A percentile compares a stretch with the other conserved stretches of the same genome.
phyloP scores from a whole-genome alignment of 129 eudicot species.

The Heracleum sosnowskyi region DNA sequence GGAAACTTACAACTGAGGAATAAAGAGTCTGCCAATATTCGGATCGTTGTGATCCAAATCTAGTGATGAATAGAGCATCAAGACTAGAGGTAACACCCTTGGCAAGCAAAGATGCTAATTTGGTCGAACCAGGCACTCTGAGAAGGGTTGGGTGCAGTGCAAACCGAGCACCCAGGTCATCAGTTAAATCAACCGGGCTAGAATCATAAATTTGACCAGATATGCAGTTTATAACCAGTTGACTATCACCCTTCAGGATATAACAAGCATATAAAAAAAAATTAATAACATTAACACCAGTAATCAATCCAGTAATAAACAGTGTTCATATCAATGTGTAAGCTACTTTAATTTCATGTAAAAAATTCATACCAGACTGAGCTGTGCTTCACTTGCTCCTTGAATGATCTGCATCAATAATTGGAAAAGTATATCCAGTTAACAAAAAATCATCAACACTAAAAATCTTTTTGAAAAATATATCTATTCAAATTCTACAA shows the following conservation, averaged over 20 bases:
- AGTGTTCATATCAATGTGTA: background rate
- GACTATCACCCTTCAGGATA: conserved; percentile 68
- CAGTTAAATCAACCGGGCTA: conserved; percentile 69
- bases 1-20: conserved; percentile 71
- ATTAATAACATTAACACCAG: background rate
- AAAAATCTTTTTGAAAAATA: background rate
- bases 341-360: background rate
- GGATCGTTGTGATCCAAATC: conserved; percentile 65
- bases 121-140: conserved; percentile 63
- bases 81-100: conserved; percentile 66
- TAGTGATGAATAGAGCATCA: conserved; percentile 81
- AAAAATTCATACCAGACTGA: conserved; percentile 43
- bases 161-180: conserved; percentile 76
- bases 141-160: conserved; percentile 54
- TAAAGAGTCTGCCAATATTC: conserved; percentile 79
- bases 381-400: conserved; percentile 77
- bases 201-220: conserved; percentile 89
- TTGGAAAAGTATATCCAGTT: background rate
- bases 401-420: conserved; percentile 55
- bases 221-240: conserved; percentile 67
- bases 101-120: conserved; percentile 51
- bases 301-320: background rate
- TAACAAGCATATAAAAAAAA: conserved; percentile 11
- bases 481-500: background rate
- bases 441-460: background rate